Conservation (phyloP, 352 stramenopile species). For the Globisporangium nodosum region DNA sequence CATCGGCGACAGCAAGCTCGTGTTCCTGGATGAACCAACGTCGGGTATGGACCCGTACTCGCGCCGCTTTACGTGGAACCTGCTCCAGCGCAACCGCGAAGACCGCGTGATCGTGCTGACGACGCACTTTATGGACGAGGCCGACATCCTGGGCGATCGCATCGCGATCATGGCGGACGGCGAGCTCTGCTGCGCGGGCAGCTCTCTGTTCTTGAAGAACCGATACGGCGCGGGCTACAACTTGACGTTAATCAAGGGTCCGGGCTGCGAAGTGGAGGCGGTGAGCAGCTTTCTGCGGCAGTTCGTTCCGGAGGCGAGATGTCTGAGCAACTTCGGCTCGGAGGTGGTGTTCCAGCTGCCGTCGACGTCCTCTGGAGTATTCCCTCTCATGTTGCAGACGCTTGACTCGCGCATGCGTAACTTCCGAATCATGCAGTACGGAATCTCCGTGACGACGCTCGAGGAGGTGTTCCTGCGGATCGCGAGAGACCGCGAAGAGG, state of each 20-base stretch:
- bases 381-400: conserved; percentile 88
- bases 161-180: conserved; percentile 89
- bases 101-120: conserved; percentile 87
- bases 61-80: conserved; percentile 87
- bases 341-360: conserved; percentile 96
- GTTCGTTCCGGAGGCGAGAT: conserved; percentile 57
- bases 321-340: conserved; percentile 90
- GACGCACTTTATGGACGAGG: conserved; percentile 92
- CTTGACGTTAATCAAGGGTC: conserved; percentile 53
- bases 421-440: conserved; percentile 87
- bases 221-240: conserved; percentile 91
- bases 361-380: conserved; percentile 63
- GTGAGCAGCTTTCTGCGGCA: conserved; percentile 33
- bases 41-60: conserved; percentile 95
- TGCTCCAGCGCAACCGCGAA: conserved; percentile 58
- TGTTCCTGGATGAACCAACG: conserved; percentile 92
- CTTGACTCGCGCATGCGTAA: conserved; percentile 48
- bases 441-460: conserved; percentile 97
- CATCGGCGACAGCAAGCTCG: conserved; percentile 89
- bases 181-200: conserved; percentile 38
- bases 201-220: conserved; percentile 88
- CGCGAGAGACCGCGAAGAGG: conserved; percentile 39
- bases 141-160: conserved; percentile 86
- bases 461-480: conserved; percentile 97
- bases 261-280: conserved; percentile 24